phyloP scores from a whole-genome alignment of 257 asterid genomes.

The Datura wrightii region DNA sequence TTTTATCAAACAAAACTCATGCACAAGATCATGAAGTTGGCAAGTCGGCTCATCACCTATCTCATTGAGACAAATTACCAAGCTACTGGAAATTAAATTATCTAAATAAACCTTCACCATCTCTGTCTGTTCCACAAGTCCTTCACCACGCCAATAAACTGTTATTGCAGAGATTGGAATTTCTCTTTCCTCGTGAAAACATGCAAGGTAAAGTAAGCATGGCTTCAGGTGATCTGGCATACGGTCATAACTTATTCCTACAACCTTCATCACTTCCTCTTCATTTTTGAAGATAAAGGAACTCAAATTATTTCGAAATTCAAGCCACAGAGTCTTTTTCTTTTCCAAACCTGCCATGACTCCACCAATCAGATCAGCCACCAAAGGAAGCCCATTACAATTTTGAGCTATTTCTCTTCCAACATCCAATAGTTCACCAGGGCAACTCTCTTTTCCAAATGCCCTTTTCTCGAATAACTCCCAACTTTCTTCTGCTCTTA shows the following conservation, averaged over 20 bases:
- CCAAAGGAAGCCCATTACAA: no score
- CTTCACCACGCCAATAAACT: slow-evolving; percentile 41
- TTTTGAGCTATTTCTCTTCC: no score
- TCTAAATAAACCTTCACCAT: slow-evolving; percentile 34
- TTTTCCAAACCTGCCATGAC: no score
- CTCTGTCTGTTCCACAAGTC: slow-evolving; percentile 34
- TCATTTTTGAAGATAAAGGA: not conserved
- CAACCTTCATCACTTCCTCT: slow-evolving; percentile 26
- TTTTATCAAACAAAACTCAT: slow-evolving; percentile 36
- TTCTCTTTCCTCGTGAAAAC: not conserved
- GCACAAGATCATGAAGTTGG: slow-evolving; percentile 38
- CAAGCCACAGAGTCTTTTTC: slow-evolving; percentile 30
- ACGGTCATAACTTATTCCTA: slow-evolving; percentile 41
- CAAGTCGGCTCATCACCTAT: slow-evolving; percentile 32
- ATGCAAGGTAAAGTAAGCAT: slow-evolving; percentile 43
- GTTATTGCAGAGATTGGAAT: slow-evolving; percentile 15
- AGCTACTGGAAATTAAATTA: slow-evolving; percentile 37
- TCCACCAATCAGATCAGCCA: no score
- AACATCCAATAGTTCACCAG: no score
- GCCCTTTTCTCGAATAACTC: no score
- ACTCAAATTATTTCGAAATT: slow-evolving; percentile 17
- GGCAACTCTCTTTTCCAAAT: no score
- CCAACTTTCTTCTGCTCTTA: no score
- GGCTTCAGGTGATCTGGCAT: slow-evolving; percentile 37
- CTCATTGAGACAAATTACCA: slow-evolving; percentile 30